Percentiles rank a stretch among this genome's conserved stretches.
These are phyloP conservation scores for Strigomonas galati DNA, from an alignment of 208 protist genomes.

Conservation along the genomic window DNA sequence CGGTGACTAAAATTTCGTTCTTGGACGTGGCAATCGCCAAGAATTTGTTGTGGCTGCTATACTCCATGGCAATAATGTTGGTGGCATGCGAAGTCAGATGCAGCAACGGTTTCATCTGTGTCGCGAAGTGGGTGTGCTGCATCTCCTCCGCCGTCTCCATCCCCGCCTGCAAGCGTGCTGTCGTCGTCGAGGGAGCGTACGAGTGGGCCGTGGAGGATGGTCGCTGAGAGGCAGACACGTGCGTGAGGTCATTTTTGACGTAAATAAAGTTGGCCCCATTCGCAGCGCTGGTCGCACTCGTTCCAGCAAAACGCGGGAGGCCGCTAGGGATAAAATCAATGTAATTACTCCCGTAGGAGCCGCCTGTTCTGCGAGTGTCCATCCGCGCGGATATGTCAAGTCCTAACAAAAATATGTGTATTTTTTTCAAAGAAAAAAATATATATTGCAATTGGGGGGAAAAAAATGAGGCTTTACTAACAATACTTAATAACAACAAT, in stretches of 20 bases:
- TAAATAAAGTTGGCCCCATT: not conserved
- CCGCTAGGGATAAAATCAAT: conserved; percentile 4
- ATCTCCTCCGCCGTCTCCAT: no score
- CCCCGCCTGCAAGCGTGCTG: not conserved
- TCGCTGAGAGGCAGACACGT: no score
- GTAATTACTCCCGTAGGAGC: no score
- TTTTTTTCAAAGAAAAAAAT: no score
- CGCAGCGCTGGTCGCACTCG: not conserved
- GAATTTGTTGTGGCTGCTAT: conserved; percentile 82
- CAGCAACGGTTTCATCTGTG: conserved; percentile 30
- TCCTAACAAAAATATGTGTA: no score
- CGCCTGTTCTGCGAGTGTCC: not conserved
- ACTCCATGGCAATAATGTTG: conserved; percentile 80
- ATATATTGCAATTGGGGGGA: not conserved
- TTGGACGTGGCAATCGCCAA: conserved; percentile 70
- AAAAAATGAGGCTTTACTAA: conserved; percentile 4
- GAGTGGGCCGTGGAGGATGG: no score
- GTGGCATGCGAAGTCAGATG: conserved; percentile 70
- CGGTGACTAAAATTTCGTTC: conserved; percentile 70
- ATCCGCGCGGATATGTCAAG: not conserved
- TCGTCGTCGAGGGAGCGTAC: conserved; percentile 19
- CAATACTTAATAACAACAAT: conserved; percentile 1
- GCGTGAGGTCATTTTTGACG: not conserved
- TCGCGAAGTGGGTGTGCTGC: no score
- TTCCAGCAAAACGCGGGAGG: not conserved